Conservation (phyloP, 2,329 filamentous ascomycete genomes). For the Fusarium miscanthi region DNA sequence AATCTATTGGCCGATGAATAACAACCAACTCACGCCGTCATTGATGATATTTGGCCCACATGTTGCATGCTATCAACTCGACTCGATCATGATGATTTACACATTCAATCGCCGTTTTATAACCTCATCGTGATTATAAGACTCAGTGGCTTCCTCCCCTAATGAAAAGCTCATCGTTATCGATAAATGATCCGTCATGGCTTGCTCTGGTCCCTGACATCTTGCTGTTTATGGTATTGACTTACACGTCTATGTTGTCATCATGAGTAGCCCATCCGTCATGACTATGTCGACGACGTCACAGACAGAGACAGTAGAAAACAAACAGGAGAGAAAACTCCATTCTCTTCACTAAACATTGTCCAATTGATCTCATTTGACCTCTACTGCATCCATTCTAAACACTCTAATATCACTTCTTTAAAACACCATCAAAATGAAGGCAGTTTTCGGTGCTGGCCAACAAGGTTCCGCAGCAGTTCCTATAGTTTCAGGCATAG, state of each 20-base stretch:
- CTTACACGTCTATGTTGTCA: slow-evolving; percentile 41
- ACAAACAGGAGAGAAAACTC: not conserved
- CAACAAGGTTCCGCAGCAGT: slow-evolving; percentile 34
- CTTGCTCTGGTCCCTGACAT: slow-evolving; percentile 13
- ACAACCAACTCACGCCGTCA: slow-evolving; percentile 23
- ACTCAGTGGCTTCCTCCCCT: not conserved
- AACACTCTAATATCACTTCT: not conserved
- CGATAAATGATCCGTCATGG: not conserved
- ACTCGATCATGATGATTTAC: slow-evolving; percentile 12
- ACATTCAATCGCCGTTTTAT: slow-evolving; percentile 13
- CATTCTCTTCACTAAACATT: not conserved
- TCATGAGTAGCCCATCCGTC: slow-evolving; percentile 36
- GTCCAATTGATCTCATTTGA: slow-evolving; percentile 2
- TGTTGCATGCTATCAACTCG: not conserved
- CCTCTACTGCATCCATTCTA: not conserved
- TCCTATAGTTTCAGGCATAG: slow-evolving; percentile 33
- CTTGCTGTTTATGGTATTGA: slow-evolving; percentile 13
- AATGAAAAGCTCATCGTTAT: not conserved
- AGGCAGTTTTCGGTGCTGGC: slow-evolving; percentile 29
- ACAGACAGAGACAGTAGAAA: slow-evolving; percentile 24
- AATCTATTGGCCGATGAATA: not conserved
- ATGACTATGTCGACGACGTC: slow-evolving; percentile 40
- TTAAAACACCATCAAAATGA: slow-evolving; percentile 22
- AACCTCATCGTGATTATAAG: slow-evolving; percentile 1
- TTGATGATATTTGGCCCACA: slow-evolving; percentile 19